Base-by-base conservation (phyloP, 768 basidiomycete genomes). In the Termitomyces sp. region DNA sequence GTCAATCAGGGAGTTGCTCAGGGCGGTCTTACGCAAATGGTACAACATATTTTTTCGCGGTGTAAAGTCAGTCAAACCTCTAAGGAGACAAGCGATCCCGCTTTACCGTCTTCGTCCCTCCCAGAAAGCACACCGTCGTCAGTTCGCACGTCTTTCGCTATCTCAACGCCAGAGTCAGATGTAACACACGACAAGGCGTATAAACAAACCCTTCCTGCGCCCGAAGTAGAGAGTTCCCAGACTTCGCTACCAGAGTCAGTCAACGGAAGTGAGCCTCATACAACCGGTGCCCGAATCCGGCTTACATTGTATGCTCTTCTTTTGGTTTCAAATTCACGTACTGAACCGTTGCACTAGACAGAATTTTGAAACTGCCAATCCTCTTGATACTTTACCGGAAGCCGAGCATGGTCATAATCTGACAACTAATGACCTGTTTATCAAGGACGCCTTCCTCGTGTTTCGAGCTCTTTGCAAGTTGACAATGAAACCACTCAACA, bases 1-100 rank as follows among this genome's bases (percentile, higher is more conserved):
- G 90, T 95, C 49, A 98, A 96, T 63, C 97, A 98, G 73, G 95
- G 92, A 77, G 96, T 99, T 37, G 97, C 97, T 17, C 97, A 99
- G 71, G 97, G 96, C 19, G 94, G 95, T 17, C 82, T 99, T 17
- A 95, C 94, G 0, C 97, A 99, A 71, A 98, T 99, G 87, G 95
- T 98, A 3, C 90, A 97, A 65, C 95, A 98, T 66, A 86, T 98
- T 56, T 98, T 99, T 69, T 82, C 89, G 14, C 83, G 97, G 21
- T 92, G 92, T 65, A 79, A 79, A 68, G 65, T 77, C 29, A 71
- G 67, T 50, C 66, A 63, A 48, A 63, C 59, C 29, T 54, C 65
- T 29, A 62, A 62, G 54, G 61, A 61, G 10, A 58, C 65, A 37
- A 61, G 62, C 35, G 66, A 68, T 37, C 27, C 44, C 9, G 46